Conservation (phyloP, 805 yeast species). For the Saturnispora saitoi region DNA sequence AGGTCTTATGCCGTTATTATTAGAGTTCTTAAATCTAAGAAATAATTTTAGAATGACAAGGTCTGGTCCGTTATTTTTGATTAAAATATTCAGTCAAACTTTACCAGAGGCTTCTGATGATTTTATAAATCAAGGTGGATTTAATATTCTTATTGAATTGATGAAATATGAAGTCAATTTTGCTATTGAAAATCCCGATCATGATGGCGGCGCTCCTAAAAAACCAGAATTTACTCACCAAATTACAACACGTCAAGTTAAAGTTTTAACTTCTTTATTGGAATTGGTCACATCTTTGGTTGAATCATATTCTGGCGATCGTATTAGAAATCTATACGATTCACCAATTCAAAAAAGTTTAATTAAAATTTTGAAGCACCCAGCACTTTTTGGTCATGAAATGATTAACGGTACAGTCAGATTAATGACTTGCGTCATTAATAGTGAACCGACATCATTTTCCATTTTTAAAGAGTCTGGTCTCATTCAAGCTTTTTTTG, state of each 20-base stretch:
- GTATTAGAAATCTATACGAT: slow-evolving; percentile 78
- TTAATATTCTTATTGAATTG: slow-evolving; percentile 48
- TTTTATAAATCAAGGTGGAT: slow-evolving; percentile 62
- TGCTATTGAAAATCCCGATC: slow-evolving; percentile 51
- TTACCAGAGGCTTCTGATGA: slow-evolving; percentile 47
- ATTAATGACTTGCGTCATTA: slow-evolving; percentile 61
- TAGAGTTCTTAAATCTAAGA: slow-evolving; percentile 49
- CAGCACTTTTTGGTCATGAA: slow-evolving; percentile 57
- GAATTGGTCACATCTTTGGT: slow-evolving; percentile 58
- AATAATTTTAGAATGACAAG: slow-evolving; percentile 47
- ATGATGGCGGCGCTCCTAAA: slow-evolving; percentile 49
- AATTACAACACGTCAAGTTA: slow-evolving; percentile 52
- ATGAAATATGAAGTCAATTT: slow-evolving; percentile 56
- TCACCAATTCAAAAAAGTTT: slow-evolving; percentile 63
- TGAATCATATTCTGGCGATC: slow-evolving; percentile 71
- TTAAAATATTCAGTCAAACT: slow-evolving; percentile 37
- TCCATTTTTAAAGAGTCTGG: slow-evolving; percentile 71
- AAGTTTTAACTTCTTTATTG: slow-evolving; percentile 48
- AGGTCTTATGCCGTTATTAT: slow-evolving; percentile 60
- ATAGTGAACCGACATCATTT: slow-evolving; percentile 86
- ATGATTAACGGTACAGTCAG: slow-evolving; percentile 53
- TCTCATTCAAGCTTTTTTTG: slow-evolving; percentile 56
- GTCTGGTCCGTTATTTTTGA: slow-evolving; percentile 54
- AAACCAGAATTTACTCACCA: slow-evolving; percentile 39
- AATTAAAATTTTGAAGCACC: slow-evolving; percentile 48